These are phyloP conservation scores for Didymella glomerata DNA, from an alignment of 2,329 filamentous ascomycete species.

Conservation along the genomic window DNA sequence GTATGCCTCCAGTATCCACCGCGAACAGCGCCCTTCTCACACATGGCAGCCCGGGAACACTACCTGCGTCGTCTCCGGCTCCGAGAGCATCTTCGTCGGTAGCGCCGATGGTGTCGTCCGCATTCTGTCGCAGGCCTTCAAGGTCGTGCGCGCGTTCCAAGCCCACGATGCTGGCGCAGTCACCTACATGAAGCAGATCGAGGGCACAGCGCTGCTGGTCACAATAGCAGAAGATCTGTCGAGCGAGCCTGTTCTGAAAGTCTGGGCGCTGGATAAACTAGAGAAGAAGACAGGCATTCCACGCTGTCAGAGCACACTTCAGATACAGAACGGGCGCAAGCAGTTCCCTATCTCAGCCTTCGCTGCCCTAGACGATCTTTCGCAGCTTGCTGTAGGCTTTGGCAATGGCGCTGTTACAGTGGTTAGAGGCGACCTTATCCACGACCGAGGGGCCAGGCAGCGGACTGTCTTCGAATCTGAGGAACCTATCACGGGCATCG, in stretches of 20 bases:
- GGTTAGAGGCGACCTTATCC: slow-evolving; percentile 90
- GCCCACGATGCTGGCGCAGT: slow-evolving; percentile 83
- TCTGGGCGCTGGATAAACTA: slow-evolving; percentile 95
- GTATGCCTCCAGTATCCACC: slow-evolving; percentile 59
- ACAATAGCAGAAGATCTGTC: slow-evolving; percentile 89
- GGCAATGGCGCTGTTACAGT: slow-evolving; percentile 94
- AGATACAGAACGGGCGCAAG: slow-evolving; percentile 87
- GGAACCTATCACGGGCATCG: slow-evolving; percentile 92
- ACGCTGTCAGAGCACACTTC: slow-evolving; percentile 84
- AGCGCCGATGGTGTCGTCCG: slow-evolving; percentile 85
- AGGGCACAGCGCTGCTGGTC: slow-evolving; percentile 84
- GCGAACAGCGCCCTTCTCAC: slow-evolving; percentile 29
- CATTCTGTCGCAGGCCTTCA: slow-evolving; percentile 87
- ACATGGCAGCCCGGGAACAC: slow-evolving; percentile 67
- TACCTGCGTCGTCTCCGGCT: slow-evolving; percentile 83
- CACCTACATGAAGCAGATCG: slow-evolving; percentile 90
- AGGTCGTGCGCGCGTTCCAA: slow-evolving; percentile 83
- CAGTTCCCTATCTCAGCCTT: slow-evolving; percentile 97
- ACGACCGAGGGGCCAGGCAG: slow-evolving; percentile 93
- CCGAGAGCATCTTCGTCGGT: slow-evolving; percentile 88
- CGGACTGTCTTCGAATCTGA: slow-evolving; percentile 96
- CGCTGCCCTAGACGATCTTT: slow-evolving; percentile 83
- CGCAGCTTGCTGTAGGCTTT: slow-evolving; percentile 93
- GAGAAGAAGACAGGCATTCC: slow-evolving; percentile 94
- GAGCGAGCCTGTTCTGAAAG: slow-evolving; percentile 87